Evolutionary conservation across 352 stramenopile species (phyloP).

Genomic region (Phytophthora chlamydospora): DNA sequence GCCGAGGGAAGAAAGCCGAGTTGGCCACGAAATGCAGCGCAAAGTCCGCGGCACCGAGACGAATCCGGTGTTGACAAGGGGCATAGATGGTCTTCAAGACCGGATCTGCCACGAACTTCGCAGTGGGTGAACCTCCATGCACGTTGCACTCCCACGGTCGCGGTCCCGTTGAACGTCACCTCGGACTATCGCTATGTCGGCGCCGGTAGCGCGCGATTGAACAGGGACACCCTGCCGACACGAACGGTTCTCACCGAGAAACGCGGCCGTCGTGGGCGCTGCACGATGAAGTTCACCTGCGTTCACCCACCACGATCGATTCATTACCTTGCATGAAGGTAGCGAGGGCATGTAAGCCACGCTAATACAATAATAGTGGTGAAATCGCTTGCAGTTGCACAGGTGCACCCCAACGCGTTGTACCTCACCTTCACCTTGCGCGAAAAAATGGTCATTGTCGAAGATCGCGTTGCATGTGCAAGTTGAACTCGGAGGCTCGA

Average conservation of each 20-base stretch:
- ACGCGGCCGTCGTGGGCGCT: slow-evolving; percentile 7
- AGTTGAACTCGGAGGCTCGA: slow-evolving; percentile 1
- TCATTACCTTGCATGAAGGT: not conserved
- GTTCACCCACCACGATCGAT: slow-evolving; percentile 4
- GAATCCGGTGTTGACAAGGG: slow-evolving; percentile 16
- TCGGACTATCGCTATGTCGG: slow-evolving; percentile 5
- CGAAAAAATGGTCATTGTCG: slow-evolving; percentile 17
- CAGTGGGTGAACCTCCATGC: not conserved
- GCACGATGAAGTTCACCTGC: not conserved
- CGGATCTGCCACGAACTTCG: not conserved
- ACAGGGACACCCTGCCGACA: not conserved
- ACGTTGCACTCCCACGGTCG: slow-evolving; percentile 7
- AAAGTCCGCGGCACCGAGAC: slow-evolving; percentile 15
- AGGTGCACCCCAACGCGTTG: not conserved
- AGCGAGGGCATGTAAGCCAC: too few relatives aligned
- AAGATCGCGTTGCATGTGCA: slow-evolving; percentile 12
- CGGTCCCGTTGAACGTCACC: slow-evolving; percentile 4
- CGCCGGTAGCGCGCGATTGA: not conserved
- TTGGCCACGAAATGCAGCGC: slow-evolving; percentile 14
- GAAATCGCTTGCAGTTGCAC: slow-evolving; percentile 14
- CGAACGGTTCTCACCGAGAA: slow-evolving; percentile 19
- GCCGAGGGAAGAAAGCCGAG: not conserved
- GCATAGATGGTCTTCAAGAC: slow-evolving; percentile 9
- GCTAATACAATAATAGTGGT: too few relatives aligned
- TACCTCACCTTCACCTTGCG: not conserved